Base-by-base conservation (phyloP, 2,329 filamentous ascomycete species). In the Rosellinia necatrix region DNA sequence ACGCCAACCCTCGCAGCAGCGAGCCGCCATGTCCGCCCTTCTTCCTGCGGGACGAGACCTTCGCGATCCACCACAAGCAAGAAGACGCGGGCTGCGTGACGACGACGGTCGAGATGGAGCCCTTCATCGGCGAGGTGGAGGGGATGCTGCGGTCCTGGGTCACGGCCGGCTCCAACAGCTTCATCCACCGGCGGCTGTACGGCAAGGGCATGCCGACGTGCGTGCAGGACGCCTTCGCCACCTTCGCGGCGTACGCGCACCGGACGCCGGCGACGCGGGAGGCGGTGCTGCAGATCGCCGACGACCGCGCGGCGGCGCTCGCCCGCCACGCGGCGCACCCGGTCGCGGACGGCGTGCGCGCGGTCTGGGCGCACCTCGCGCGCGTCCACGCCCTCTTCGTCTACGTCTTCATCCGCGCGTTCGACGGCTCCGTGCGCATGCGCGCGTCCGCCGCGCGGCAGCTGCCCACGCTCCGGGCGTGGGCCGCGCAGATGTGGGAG, bases 181-280 rank as follows among this genome's bases (percentile, higher is more conserved):
- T 58, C 43, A 53, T 58, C 7, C 55, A 58, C 27, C 49, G 40
- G 25, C 43, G 49, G 3, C 25, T 58, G 21, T 58, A 58, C 24
- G 42, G 53, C 10, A 53, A 49, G 29, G 44, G 44, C 9, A 58
- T 58, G 55, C 55, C 55, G n/a, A 49, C 49, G 22, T 58, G 49
- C 15, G 35, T 58, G 13, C 55, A 58, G 25, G 55, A 58, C 15
- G 55, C 55, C 30, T 58, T 58, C 55, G 53, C 55, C 7, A 58
- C 55, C 7, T 46, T 49, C 44, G 49, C 49, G 6, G 25, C 55
- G 6, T 54, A 58, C 22, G 5, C 38, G 19, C 38, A 38, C n/a
- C 55, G 55, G 25, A 53, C 55, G 17, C 55, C 55, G 10, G 55
- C 55, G 5, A 49, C 43, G 8, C 53, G 49, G 30, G 55, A 58